A percentile compares a stretch with the other conserved stretches of the same genome.
phyloP scores from a whole-genome alignment of 257 asterid species.

The Paulownia fortunei region DNA sequence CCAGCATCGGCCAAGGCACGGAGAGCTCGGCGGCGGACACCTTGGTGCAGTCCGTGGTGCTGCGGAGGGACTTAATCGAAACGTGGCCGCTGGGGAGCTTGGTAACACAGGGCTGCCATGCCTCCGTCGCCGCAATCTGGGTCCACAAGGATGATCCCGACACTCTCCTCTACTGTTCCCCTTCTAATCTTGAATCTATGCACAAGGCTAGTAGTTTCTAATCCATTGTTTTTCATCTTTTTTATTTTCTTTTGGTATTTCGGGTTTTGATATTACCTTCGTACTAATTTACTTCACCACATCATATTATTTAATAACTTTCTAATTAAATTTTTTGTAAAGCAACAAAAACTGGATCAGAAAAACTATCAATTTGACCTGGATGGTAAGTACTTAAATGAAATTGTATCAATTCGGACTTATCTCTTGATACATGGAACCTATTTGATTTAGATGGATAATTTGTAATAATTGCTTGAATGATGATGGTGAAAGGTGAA shows the following conservation, averaged over 20 bases:
- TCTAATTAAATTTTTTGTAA: background rate
- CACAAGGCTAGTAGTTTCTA: constrained; percentile 62
- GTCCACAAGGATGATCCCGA: constrained; percentile 69
- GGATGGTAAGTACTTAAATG: no score
- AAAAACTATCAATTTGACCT: background rate
- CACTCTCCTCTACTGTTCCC: constrained; percentile 68
- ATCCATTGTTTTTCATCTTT: background rate
- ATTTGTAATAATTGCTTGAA: no score
- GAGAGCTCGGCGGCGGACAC: constrained; percentile 53
- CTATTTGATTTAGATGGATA: no score
- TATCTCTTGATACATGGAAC: no score
- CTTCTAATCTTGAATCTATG: constrained; percentile 81
- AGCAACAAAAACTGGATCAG: background rate
- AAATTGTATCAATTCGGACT: no score
- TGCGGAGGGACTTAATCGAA: constrained; percentile 88
- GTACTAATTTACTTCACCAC: background rate
- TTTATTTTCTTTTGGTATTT: background rate
- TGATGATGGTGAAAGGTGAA: no score
- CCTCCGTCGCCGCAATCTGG: constrained; percentile 92
- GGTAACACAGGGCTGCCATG: constrained; percentile 96
- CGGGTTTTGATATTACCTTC: background rate
- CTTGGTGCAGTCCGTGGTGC: constrained; percentile 83
- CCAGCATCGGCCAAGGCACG: constrained; percentile 23
- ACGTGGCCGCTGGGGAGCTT: constrained; percentile 94
- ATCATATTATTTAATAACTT: background rate